Percentiles rank a stretch among this genome's conserved stretches.
Conservation (phyloP, 331 rosid genomes). For the Cydonia oblonga region DNA sequence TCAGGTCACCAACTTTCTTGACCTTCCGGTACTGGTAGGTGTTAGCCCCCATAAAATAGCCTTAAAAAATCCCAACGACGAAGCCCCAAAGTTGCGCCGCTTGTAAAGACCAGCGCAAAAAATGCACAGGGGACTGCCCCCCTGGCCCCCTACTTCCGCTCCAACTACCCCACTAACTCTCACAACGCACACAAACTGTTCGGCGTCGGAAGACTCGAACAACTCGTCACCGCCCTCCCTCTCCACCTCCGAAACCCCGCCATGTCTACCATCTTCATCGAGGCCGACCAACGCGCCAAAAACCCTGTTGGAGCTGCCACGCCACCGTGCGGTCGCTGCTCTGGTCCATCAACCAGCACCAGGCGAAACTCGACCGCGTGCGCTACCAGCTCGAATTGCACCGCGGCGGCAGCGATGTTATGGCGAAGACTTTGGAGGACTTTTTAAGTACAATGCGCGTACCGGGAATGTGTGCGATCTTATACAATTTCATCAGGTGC, state of each 20-base stretch:
- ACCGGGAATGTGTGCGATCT: too few relatives aligned
- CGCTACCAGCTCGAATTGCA: not conserved
- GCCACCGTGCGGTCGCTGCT: not conserved
- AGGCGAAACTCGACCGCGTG: not conserved
- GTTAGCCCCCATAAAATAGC: not conserved
- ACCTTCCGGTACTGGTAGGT: too few relatives aligned
- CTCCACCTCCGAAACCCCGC: not conserved
- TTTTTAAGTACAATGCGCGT: not conserved
- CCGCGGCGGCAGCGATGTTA: not conserved
- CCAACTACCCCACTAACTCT: not conserved
- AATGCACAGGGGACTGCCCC: conserved; percentile 6
- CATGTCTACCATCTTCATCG: not conserved
- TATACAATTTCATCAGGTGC: too few relatives aligned
- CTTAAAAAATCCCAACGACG: not conserved
- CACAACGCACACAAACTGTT: conserved; percentile 8
- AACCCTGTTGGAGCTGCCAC: conserved; percentile 18
- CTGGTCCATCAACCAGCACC: not conserved
- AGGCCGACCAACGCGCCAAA: conserved; percentile 6
- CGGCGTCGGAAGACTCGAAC: conserved; percentile 1
- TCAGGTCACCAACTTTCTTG: too few relatives aligned
- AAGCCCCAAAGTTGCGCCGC: conserved; percentile 14
- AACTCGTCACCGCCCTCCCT: not conserved
- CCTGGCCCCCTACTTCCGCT: conserved; percentile 17
- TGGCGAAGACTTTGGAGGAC: not conserved
- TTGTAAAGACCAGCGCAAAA: conserved; percentile 14